A percentile compares a stretch with the other conserved stretches of the same genome.
Conservation (phyloP, 805 yeast species). For the Candida suzukii region DNA sequence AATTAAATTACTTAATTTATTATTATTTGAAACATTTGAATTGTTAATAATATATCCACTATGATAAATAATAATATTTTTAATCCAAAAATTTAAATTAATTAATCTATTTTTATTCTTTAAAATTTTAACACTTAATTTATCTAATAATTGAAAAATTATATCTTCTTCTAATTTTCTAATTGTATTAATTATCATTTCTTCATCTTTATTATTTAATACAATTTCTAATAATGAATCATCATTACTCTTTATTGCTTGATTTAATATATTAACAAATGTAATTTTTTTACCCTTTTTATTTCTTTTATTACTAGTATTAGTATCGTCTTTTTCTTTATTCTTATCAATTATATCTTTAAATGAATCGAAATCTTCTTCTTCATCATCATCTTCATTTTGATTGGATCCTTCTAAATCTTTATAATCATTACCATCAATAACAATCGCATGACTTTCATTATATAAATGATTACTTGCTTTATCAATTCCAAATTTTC, state of each 20-base stretch:
- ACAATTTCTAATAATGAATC: slow-evolving; percentile 82
- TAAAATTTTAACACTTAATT: slow-evolving; percentile 44
- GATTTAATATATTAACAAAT: slow-evolving; percentile 75
- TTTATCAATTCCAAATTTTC: slow-evolving; percentile 41
- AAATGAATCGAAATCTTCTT: slow-evolving; percentile 34
- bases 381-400: slow-evolving; percentile 34
- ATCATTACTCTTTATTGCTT: slow-evolving; percentile 84
- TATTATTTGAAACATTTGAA: slow-evolving; percentile 30
- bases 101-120: slow-evolving; percentile 45
- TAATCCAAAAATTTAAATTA: slow-evolving; percentile 46
- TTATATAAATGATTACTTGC: slow-evolving; percentile 49
- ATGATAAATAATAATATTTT: slow-evolving; percentile 48
- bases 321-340: not conserved
- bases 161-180: slow-evolving; percentile 40
- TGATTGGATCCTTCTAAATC: slow-evolving; percentile 50
- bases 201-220: slow-evolving; percentile 46
- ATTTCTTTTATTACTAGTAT: slow-evolving; percentile 12
- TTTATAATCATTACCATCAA: slow-evolving; percentile 57
- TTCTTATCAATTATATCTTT: slow-evolving; percentile 7
- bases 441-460: slow-evolving; percentile 54
- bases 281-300: slow-evolving; percentile 61
- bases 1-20: slow-evolving; percentile 33
- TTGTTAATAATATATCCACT: slow-evolving; percentile 43
- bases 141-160: slow-evolving; percentile 43
- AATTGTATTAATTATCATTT: slow-evolving; percentile 42